Evolutionary conservation across 23 red algal species (phyloP).

Genomic region (Gracilaria domingensis): DNA sequence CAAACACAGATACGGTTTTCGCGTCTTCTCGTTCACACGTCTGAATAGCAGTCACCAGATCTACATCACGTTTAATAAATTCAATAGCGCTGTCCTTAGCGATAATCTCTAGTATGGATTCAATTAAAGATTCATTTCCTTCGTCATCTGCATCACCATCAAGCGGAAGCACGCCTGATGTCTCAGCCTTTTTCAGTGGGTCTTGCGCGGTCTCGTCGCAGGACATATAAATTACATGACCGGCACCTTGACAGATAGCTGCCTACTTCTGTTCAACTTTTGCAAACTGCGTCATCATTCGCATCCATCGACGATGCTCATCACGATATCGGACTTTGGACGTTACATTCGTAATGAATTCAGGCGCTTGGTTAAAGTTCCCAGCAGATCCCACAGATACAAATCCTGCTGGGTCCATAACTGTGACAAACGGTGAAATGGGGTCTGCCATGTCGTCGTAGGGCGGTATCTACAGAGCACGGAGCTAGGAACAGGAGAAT

Average conservation of each 20-base stretch:
- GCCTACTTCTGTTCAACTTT: conserved; percentile 34
- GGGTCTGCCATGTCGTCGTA: no score
- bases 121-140: background rate
- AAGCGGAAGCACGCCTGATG: background rate
- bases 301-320: conserved; percentile 14
- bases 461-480: no score
- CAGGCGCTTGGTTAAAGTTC: conserved; percentile 13
- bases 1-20: background rate
- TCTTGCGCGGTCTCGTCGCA: conserved; percentile 48
- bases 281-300: conserved; percentile 37
- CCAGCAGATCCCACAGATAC: background rate
- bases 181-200: conserved; percentile 40
- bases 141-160: background rate
- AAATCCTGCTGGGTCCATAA: conserved; percentile 10
- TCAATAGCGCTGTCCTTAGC: conserved; percentile 45
- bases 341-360: conserved; percentile 15
- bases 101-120: conserved; percentile 21
- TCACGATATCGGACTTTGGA: conserved; percentile 21
- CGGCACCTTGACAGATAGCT: conserved; percentile 25
- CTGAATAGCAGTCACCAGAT: conserved; percentile 11
- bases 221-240: conserved; percentile 34
- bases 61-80: conserved; percentile 18
- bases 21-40: background rate
- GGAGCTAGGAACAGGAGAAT: no score
- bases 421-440: no score